Evolutionary conservation across 441 rosid genomes (phyloP).

Genomic region (Populus hybrid): DNA sequence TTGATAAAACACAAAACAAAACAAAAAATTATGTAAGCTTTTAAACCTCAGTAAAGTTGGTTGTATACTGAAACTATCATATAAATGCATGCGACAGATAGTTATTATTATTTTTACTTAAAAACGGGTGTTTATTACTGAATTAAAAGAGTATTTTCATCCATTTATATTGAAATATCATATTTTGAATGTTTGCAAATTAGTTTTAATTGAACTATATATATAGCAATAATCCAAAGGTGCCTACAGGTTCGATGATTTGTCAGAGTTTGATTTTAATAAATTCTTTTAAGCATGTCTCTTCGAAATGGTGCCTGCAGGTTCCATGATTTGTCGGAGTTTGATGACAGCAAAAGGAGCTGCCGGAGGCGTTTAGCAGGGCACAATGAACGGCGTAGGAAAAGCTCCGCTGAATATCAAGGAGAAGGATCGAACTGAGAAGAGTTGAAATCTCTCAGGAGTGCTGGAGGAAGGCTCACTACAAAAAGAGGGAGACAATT

Average conservation of each 20-base stretch:
- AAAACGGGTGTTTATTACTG: too few species aligned
- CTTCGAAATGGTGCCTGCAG: constrained; percentile 23
- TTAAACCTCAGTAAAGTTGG: too few species aligned
- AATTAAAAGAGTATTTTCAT: too few species aligned
- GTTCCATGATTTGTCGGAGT: constrained; percentile 76
- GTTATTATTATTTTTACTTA: too few species aligned
- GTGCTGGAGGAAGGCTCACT: neutral
- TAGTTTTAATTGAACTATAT: neutral
- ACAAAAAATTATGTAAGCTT: too few species aligned
- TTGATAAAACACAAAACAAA: too few species aligned
- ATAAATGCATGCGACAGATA: too few species aligned
- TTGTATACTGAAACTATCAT: too few species aligned
- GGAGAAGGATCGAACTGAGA: constrained; percentile 40
- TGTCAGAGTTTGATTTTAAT: constrained; percentile 57
- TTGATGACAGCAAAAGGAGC: constrained; percentile 49
- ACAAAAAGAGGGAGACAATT: constrained; percentile 3
- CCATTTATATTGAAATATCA: too few species aligned
- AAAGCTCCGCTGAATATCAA: constrained; percentile 43
- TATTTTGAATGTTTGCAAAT: neutral
- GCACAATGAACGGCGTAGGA: constrained; percentile 83
- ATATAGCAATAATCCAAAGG: neutral
- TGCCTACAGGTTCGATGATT: constrained; percentile 59
- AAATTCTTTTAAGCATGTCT: too few species aligned
- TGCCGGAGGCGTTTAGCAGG: constrained; percentile 30
- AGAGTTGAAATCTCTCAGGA: neutral